Evolutionary conservation across 1,139 yeast species (phyloP).

Genomic region (Sugiyamaella sp.): DNA sequence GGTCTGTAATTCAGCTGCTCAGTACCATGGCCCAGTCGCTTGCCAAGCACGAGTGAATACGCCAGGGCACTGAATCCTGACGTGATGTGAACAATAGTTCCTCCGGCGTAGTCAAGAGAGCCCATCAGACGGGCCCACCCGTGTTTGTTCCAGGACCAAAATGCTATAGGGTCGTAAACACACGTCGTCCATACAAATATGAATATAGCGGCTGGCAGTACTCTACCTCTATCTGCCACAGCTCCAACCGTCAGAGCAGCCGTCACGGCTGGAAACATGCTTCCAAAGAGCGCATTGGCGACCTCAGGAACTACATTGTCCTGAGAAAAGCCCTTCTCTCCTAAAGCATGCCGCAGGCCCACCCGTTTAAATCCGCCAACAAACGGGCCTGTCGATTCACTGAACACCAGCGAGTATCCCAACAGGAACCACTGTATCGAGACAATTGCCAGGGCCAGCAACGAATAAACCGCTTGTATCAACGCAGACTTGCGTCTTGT

Average conservation of each 20-base stretch:
- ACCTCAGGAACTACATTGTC: slow-evolving; percentile 45
- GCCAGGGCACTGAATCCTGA: slow-evolving; percentile 63
- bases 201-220: slow-evolving; percentile 57
- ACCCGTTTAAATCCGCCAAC: slow-evolving; percentile 46
- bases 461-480: slow-evolving; percentile 56
- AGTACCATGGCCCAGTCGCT: slow-evolving; percentile 38
- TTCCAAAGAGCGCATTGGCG: slow-evolving; percentile 53
- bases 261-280: slow-evolving; percentile 55
- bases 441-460: slow-evolving; percentile 49
- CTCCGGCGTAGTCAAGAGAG: slow-evolving; percentile 67
- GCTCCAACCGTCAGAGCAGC: slow-evolving; percentile 61
- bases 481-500: slow-evolving; percentile 60
- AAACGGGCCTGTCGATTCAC: slow-evolving; percentile 45
- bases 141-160: slow-evolving; percentile 64
- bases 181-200: slow-evolving; percentile 57
- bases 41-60: slow-evolving; percentile 62
- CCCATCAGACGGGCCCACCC: slow-evolving; percentile 60
- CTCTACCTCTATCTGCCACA: slow-evolving; percentile 59
- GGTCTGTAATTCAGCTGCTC: slow-evolving; percentile 38
- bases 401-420: slow-evolving; percentile 57
- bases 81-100: slow-evolving; percentile 63
- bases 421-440: slow-evolving; percentile 56
- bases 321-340: slow-evolving; percentile 41
- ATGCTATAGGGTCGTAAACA: slow-evolving; percentile 65
- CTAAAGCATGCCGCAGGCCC: slow-evolving; percentile 15